phyloP scores from a whole-genome alignment of 1,139 yeast genomes.

The Ogataea hybrid region DNA sequence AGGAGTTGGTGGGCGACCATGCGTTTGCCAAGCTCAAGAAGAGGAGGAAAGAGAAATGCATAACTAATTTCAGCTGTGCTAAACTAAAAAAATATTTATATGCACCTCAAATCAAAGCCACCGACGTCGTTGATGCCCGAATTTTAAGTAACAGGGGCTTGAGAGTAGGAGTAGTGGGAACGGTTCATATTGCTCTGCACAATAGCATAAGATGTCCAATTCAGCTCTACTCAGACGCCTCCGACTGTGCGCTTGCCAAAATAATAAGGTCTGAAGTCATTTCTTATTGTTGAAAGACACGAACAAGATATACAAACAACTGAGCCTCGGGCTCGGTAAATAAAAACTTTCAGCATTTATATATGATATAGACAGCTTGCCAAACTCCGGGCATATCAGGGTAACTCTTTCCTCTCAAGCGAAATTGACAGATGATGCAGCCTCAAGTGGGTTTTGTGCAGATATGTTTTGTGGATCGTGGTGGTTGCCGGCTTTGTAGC shows the following conservation, averaged over 20 bases:
- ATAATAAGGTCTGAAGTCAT: background rate
- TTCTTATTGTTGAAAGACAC: background rate
- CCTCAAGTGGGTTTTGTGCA: background rate
- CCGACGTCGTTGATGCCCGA: background rate
- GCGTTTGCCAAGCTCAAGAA: constrained; percentile 30
- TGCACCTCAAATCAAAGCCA: background rate
- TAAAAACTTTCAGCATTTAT: no score
- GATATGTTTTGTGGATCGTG: background rate
- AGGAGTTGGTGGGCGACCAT: constrained; percentile 61
- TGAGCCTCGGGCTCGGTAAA: no score
- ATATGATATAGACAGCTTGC: background rate
- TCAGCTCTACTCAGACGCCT: no score
- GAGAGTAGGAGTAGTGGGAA: no score
- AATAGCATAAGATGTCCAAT: no score
- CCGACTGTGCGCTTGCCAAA: no score
- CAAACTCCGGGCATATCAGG: background rate
- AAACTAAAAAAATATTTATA: background rate
- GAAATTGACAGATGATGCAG: background rate
- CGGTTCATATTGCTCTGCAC: no score
- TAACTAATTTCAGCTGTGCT: background rate
- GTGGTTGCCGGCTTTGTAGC: background rate
- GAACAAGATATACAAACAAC: no score
- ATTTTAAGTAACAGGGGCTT: background rate
- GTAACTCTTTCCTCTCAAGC: background rate
- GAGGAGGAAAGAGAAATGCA: constrained; percentile 3